phyloP scores from a whole-genome alignment of 2,329 filamentous ascomycete genomes.

The Fusarium solani-melongenae region DNA sequence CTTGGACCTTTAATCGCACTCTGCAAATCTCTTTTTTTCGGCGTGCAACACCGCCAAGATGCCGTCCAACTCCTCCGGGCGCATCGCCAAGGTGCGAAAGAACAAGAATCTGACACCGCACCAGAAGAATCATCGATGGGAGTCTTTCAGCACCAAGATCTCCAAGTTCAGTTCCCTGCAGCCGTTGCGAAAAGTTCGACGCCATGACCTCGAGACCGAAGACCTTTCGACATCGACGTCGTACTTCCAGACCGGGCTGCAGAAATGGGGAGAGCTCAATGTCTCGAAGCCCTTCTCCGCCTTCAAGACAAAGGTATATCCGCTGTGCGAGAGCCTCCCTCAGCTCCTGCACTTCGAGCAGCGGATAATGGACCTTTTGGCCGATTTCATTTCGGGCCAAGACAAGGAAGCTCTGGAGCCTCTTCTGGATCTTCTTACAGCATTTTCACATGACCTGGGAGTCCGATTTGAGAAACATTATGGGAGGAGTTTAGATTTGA shows the following conservation, averaged over 20 bases:
- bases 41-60: slow-evolving; percentile 58
- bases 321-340: slow-evolving; percentile 88
- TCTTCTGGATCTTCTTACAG: slow-evolving; percentile 85
- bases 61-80: slow-evolving; percentile 71
- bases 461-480: slow-evolving; percentile 91
- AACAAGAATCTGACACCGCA: slow-evolving; percentile 77
- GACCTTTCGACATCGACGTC: slow-evolving; percentile 82
- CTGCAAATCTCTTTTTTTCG: slow-evolving; percentile 37
- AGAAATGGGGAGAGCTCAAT: slow-evolving; percentile 93
- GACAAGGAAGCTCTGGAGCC: slow-evolving; percentile 87
- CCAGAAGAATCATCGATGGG: slow-evolving; percentile 87
- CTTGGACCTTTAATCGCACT: slow-evolving; percentile 32
- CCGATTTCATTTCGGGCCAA: slow-evolving; percentile 79
- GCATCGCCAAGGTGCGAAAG: slow-evolving; percentile 76
- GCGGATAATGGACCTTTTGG: slow-evolving; percentile 82
- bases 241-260: slow-evolving; percentile 84
- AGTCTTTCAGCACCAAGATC: slow-evolving; percentile 91
- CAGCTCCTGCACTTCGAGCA: slow-evolving; percentile 93
- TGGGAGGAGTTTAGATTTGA: slow-evolving; percentile 75
- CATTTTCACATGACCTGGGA: slow-evolving; percentile 94
- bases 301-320: slow-evolving; percentile 80
- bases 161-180: slow-evolving; percentile 90
- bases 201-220: slow-evolving; percentile 83
- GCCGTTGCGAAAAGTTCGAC: slow-evolving; percentile 88
- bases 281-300: slow-evolving; percentile 82